Evolutionary conservation across 495 filamentous ascomycete species (phyloP).

Genomic region (Daldinia vernicosa): DNA sequence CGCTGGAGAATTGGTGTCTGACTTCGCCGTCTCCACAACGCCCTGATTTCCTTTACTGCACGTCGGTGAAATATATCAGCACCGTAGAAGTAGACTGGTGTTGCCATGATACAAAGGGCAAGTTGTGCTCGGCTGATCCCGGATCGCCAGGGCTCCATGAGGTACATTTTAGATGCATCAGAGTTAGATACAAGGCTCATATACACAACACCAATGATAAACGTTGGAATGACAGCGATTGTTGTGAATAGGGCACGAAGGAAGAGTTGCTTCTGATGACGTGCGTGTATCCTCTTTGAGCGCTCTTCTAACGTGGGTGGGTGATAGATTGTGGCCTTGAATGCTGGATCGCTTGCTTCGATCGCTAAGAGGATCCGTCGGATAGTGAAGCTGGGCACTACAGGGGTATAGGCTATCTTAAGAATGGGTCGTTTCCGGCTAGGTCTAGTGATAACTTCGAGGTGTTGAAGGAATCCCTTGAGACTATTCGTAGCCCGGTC

Average conservation of each 20-base stretch:
- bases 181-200: constrained; percentile 78
- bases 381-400: constrained; percentile 76
- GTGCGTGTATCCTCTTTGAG: constrained; percentile 72
- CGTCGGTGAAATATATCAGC: constrained; percentile 87
- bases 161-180: constrained; percentile 64
- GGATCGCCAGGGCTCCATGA: constrained; percentile 77
- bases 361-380: constrained; percentile 75
- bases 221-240: constrained; percentile 82
- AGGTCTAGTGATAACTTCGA: constrained; percentile 61
- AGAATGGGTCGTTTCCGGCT: constrained; percentile 67
- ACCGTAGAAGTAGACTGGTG: constrained; percentile 88
- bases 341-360: constrained; percentile 67
- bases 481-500: constrained; percentile 61
- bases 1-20: constrained; percentile 75
- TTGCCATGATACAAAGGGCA: constrained; percentile 84
- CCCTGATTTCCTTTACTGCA: constrained; percentile 79
- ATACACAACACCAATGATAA: constrained; percentile 89
- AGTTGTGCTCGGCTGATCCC: constrained; percentile 81
- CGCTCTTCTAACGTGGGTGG: constrained; percentile 87
- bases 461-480: constrained; percentile 47
- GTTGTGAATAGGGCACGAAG: constrained; percentile 74
- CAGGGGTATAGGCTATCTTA: constrained; percentile 74
- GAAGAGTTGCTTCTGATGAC: constrained; percentile 68
- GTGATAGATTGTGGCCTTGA: constrained; percentile 75
- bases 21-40: constrained; percentile 84